These are phyloP conservation scores for Ascochyta lentis DNA, from an alignment of 2,329 filamentous ascomycete genomes.

Conservation along the genomic window DNA sequence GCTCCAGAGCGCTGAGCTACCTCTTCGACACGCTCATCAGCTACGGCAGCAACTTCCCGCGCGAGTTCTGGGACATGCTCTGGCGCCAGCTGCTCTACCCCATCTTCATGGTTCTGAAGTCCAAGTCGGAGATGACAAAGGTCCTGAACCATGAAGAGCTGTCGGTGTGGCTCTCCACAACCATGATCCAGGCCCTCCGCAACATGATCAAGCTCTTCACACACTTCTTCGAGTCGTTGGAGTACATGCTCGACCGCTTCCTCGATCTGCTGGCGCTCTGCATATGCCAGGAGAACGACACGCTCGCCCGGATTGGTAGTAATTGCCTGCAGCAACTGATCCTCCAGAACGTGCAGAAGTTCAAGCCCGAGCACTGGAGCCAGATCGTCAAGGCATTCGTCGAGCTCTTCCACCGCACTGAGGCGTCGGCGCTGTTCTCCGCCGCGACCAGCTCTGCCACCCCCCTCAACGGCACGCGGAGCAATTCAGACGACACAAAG, in stretches of 20 bases:
- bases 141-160: conserved; percentile 95
- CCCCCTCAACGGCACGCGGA: conserved; percentile 57
- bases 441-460: conserved; percentile 65
- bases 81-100: conserved; percentile 97
- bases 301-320: conserved; percentile 95
- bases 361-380: conserved; percentile 84
- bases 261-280: conserved; percentile 91
- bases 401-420: conserved; percentile 91
- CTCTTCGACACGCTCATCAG: conserved; percentile 92
- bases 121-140: conserved; percentile 94
- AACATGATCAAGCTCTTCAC: conserved; percentile 99
- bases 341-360: conserved; percentile 93
- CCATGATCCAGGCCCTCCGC: conserved; percentile 96
- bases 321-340: conserved; percentile 98
- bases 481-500: conserved; percentile 54
- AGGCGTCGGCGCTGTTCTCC: conserved; percentile 93
- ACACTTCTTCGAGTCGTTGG: conserved; percentile 93
- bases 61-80: conserved; percentile 97
- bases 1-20: conserved; percentile 87
- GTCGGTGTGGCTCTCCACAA: conserved; percentile 98
- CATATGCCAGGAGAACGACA: conserved; percentile 99
- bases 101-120: conserved; percentile 97
- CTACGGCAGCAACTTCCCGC: conserved; percentile 89
- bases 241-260: conserved; percentile 99
- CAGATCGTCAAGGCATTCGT: conserved; percentile 97